phyloP scores from a whole-genome alignment of 441 rosid genomes.

The Hura crepitans region DNA sequence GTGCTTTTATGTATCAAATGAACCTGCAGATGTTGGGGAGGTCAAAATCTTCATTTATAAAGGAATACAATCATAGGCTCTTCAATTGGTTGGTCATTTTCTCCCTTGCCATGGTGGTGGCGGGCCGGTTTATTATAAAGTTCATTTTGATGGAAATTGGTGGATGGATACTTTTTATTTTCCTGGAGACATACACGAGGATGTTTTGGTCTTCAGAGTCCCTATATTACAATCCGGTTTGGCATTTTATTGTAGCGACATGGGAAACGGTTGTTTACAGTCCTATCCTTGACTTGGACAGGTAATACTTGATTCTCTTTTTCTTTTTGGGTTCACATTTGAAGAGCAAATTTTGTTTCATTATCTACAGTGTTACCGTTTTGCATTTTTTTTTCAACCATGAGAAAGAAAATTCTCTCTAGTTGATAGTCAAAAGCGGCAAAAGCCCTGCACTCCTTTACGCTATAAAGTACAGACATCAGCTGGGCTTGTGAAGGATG shows the following conservation, averaged over 20 bases:
- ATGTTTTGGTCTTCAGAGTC: conserved; percentile 98
- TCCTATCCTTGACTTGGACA: conserved; percentile 94
- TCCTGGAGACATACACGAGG: conserved; percentile 92
- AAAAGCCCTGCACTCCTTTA: neutral
- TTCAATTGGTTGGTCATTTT: conserved; percentile 97
- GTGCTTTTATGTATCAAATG: neutral
- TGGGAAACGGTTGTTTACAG: conserved; percentile 95
- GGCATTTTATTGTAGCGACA: conserved; percentile 85
- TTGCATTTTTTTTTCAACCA: neutral
- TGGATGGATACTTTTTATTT: conserved; percentile 92
- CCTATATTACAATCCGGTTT: conserved; percentile 87
- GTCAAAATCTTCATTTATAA: conserved; percentile 71
- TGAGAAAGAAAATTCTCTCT: neutral
- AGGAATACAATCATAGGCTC: conserved; percentile 89
- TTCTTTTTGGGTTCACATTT: neutral
- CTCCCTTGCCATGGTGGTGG: conserved; percentile 90
- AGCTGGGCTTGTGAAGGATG: neutral
- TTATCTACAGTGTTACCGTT: neutral
- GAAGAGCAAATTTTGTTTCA: neutral
- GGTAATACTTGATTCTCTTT: conserved; percentile 39
- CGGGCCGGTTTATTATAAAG: conserved; percentile 85
- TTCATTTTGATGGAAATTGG: conserved; percentile 89
- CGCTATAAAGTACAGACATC: neutral
- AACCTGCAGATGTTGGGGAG: conserved; percentile 83
- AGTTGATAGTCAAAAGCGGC: neutral